These are phyloP conservation scores for Chaetomium cochliodes DNA, from an alignment of 495 filamentous ascomycete genomes.

Conservation along the genomic window DNA sequence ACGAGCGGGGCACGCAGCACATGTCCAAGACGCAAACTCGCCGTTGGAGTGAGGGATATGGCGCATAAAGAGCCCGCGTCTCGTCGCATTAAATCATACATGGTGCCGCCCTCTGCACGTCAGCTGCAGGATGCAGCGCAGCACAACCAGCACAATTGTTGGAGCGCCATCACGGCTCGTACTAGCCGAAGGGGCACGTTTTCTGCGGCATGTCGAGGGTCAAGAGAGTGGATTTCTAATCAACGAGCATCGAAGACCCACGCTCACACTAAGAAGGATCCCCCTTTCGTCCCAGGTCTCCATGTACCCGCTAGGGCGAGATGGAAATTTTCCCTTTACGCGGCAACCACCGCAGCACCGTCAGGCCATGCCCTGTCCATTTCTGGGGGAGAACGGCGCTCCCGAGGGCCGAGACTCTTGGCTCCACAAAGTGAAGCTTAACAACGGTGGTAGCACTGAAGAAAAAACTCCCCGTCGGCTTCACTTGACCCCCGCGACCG, in stretches of 20 bases:
- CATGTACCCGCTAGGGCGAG: slow-evolving; percentile 13
- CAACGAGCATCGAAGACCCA: not conserved
- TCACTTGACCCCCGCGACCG: slow-evolving; percentile 12
- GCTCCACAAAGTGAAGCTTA: slow-evolving; percentile 14
- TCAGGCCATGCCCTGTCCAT: not conserved
- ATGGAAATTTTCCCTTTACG: slow-evolving; percentile 14
- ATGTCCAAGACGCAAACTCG: not conserved
- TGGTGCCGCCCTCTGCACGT: slow-evolving; percentile 5
- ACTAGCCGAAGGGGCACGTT: slow-evolving; percentile 12
- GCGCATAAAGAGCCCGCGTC: not conserved
- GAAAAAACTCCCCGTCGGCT: slow-evolving; percentile 1
- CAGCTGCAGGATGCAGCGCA: not conserved
- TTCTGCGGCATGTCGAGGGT: slow-evolving; percentile 10
- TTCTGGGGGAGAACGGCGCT: not conserved
- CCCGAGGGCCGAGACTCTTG: not conserved
- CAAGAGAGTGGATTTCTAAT: slow-evolving; percentile 16
- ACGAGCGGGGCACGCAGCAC: slow-evolving; percentile 2
- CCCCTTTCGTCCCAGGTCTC: slow-evolving; percentile 4
- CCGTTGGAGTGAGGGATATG: not conserved
- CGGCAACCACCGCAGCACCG: too few relatives aligned
- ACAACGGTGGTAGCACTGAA: not conserved
- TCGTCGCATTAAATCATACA: not conserved
- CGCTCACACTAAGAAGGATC: not conserved
- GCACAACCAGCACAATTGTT: not conserved
- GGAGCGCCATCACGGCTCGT: not conserved